Percentiles rank a stretch among this genome's conserved stretches.
Evolutionary conservation across 257 asterid genomes (phyloP).

Genomic region (Solanum paucissectum): DNA sequence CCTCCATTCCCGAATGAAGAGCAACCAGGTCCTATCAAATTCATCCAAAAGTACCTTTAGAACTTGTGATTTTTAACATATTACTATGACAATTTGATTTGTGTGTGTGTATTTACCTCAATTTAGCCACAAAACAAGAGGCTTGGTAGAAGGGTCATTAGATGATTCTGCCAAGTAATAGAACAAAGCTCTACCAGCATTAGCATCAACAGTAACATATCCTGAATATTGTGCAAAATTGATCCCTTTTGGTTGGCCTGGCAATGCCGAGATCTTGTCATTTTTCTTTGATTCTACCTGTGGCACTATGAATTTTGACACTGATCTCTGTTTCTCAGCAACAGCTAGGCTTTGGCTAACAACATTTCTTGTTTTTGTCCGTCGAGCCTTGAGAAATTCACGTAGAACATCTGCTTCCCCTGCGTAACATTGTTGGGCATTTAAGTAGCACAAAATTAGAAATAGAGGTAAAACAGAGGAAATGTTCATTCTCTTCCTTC

Average conservation of each 20-base stretch:
- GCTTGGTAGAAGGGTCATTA: slow-evolving; percentile 12
- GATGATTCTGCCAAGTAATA: slow-evolving; percentile 25
- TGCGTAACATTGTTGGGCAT: not conserved
- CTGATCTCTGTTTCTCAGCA: not conserved
- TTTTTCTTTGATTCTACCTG: slow-evolving; percentile 15
- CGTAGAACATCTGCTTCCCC: not conserved
- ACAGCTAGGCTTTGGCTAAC: not conserved
- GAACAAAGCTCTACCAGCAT: slow-evolving; percentile 20
- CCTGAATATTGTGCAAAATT: slow-evolving; percentile 30
- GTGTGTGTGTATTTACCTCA: slow-evolving; percentile 16
- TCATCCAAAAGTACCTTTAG: not conserved
- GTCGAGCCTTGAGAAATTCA: not conserved
- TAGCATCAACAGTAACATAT: slow-evolving; percentile 15
- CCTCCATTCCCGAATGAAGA: slow-evolving; percentile 14
- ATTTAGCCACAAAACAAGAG: slow-evolving; percentile 35
- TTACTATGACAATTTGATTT: not conserved
- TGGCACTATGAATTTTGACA: not conserved
- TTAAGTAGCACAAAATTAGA: not conserved
- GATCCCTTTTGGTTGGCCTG: slow-evolving; percentile 22
- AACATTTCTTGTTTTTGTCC: not conserved
- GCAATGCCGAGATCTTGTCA: slow-evolving; percentile 20
- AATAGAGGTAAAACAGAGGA: not conserved
- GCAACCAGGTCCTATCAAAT: slow-evolving; percentile 10
- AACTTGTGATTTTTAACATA: not conserved
- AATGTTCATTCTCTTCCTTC: not conserved